Conservation (phyloP, 257 asterid species). For the Fraxinus pennsylvanica region DNA sequence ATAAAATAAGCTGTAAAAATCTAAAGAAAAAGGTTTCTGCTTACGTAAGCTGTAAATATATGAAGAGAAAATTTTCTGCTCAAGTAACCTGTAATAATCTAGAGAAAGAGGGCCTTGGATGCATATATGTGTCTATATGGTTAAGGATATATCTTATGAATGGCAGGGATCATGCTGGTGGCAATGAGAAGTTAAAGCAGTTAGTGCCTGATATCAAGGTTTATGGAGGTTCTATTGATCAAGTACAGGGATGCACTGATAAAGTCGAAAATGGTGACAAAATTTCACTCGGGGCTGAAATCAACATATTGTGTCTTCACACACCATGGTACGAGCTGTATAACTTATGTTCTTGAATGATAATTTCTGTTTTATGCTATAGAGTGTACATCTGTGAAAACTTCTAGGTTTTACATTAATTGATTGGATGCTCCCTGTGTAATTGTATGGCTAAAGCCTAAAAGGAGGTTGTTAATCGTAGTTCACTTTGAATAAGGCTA, state of each 20-base stretch:
- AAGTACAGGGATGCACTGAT: constrained; percentile 81
- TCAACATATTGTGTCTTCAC: constrained; percentile 66
- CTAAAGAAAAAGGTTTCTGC: constrained; percentile 3
- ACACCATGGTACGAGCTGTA: constrained; percentile 67
- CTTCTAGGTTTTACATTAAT: neutral
- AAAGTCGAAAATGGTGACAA: constrained; percentile 82
- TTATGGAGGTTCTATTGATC: constrained; percentile 80
- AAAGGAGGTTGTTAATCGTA: neutral
- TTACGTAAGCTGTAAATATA: neutral
- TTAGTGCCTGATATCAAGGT: constrained; percentile 74
- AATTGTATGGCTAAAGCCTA: neutral
- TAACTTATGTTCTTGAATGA: neutral
- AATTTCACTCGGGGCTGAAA: constrained; percentile 66
- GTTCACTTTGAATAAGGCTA: neutral
- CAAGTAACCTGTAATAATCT: constrained; percentile 5
- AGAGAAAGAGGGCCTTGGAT: constrained; percentile 2
- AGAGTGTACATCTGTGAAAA: neutral
- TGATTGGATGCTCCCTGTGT: neutral
- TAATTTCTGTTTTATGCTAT: neutral
- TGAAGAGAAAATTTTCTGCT: neutral
- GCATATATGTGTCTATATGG: constrained; percentile 6
- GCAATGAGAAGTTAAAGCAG: constrained; percentile 83
- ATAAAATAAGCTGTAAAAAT: neutral
- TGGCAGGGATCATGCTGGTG: constrained; percentile 98
- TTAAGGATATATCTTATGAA: neutral